These are phyloP conservation scores for Metschnikowia hibisci DNA, from an alignment of 805 yeast genomes.

Conservation along the genomic window DNA sequence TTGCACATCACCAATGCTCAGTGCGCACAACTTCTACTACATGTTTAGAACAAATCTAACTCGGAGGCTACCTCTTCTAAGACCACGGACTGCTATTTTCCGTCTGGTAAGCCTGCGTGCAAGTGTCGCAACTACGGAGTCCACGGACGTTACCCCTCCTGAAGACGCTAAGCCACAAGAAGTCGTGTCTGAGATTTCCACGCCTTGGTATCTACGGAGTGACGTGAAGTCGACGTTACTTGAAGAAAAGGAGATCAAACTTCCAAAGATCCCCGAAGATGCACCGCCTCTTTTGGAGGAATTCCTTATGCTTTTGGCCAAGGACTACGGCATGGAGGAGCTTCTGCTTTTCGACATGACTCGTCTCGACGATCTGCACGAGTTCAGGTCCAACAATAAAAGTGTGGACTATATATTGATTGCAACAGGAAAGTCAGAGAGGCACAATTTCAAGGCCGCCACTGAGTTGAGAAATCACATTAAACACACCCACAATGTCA, in stretches of 20 bases:
- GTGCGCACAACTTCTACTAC: no score
- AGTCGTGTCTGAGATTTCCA: conserved; percentile 1
- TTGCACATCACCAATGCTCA: no score
- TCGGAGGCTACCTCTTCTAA: no score
- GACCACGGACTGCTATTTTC: no score
- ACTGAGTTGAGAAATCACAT: conserved; percentile 52
- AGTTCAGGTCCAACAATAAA: conserved; percentile 25
- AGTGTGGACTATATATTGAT: conserved; percentile 45
- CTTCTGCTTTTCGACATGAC: conserved; percentile 63
- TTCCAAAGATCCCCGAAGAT: conserved; percentile 58
- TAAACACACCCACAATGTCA: conserved; percentile 40
- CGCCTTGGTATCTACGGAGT: conserved; percentile 64
- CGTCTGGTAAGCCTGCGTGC: no score
- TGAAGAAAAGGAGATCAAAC: conserved; percentile 18
- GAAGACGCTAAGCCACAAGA: background rate
- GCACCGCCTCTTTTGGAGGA: conserved; percentile 52
- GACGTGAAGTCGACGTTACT: conserved; percentile 32
- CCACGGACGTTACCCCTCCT: background rate
- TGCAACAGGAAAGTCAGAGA: conserved; percentile 71
- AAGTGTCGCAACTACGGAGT: background rate
- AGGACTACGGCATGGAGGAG: conserved; percentile 63
- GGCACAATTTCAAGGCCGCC: conserved; percentile 72
- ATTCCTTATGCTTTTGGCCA: conserved; percentile 45
- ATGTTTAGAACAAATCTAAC: no score
- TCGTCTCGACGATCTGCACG: conserved; percentile 28